phyloP scores from a whole-genome alignment of 2,329 filamentous ascomycete species.

The Kalaharituber pfeilii region DNA sequence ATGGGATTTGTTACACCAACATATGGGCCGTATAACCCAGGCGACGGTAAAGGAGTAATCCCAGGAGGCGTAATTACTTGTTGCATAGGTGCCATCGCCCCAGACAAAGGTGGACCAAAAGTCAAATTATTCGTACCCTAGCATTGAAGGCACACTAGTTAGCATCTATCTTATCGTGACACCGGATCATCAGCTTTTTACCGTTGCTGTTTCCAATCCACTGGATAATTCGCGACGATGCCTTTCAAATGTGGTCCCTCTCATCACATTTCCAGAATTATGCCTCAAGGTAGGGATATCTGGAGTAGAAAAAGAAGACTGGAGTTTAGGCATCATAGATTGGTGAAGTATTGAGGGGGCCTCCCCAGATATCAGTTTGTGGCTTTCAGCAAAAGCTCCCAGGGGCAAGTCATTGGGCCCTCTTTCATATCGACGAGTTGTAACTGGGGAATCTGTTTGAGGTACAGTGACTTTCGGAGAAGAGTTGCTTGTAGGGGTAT shows the following conservation, averaged over 20 bases:
- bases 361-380: slow-evolving; percentile 1
- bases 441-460: slow-evolving; percentile 19
- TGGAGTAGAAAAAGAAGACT: slow-evolving; percentile 77
- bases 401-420: slow-evolving; percentile 14
- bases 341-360: slow-evolving; percentile 26
- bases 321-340: slow-evolving; percentile 53
- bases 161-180: background rate
- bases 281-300: slow-evolving; percentile 76
- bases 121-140: slow-evolving; percentile 8
- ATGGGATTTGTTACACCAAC: slow-evolving; percentile 17
- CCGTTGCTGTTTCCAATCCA: slow-evolving; percentile 16
- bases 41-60: slow-evolving; percentile 22
- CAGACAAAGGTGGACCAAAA: slow-evolving; percentile 22
- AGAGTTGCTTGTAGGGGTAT: slow-evolving; percentile 21
- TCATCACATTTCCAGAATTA: slow-evolving; percentile 32
- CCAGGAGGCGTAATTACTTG: slow-evolving; percentile 19
- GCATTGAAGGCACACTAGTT: background rate
- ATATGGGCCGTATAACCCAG: slow-evolving; percentile 20
- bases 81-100: slow-evolving; percentile 14
- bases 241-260: slow-evolving; percentile 24
- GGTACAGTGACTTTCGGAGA: slow-evolving; percentile 20
- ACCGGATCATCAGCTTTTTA: background rate
- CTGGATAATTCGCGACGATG: slow-evolving; percentile 19
- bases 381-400: background rate
- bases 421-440: slow-evolving; percentile 18